Evolutionary conservation across 345 rosid genomes (phyloP).

Genomic region (Gossypium raimondii): DNA sequence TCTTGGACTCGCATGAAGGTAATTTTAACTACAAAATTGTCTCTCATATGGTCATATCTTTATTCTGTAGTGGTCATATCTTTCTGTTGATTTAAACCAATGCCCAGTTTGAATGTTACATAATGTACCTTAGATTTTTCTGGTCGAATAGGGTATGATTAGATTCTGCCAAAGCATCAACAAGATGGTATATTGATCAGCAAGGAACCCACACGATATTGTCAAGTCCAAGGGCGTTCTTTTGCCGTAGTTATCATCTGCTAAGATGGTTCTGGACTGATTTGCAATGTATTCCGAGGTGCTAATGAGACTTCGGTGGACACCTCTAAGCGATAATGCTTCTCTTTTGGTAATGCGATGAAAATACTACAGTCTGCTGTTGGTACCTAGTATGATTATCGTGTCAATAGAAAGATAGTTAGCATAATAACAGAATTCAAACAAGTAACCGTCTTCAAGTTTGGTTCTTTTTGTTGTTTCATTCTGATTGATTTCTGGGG

Average conservation of each 20-base stretch:
- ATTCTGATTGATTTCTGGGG: background rate
- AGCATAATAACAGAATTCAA: background rate
- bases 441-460: background rate
- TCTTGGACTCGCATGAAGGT: slow-evolving; percentile 61
- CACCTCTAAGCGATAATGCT: background rate
- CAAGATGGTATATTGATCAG: background rate
- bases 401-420: slow-evolving; percentile 2
- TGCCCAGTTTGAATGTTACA: background rate
- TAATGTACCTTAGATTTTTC: background rate
- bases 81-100: background rate
- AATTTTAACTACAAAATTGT: slow-evolving; percentile 8
- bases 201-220: background rate
- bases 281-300: background rate
- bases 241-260: background rate
- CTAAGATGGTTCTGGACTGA: slow-evolving; percentile 1
- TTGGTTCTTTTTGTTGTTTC: slow-evolving; percentile 1
- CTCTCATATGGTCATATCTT: background rate
- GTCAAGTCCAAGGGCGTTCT: background rate
- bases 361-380: background rate
- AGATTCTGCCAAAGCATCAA: background rate
- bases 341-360: background rate
- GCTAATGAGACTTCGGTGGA: background rate
- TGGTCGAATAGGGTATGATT: background rate
- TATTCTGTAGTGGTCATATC: background rate
- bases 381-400: slow-evolving; percentile 1